Base-by-base conservation (phyloP, 176 grass and related monocot genomes). In the Hyparrhenia diplandra region DNA sequence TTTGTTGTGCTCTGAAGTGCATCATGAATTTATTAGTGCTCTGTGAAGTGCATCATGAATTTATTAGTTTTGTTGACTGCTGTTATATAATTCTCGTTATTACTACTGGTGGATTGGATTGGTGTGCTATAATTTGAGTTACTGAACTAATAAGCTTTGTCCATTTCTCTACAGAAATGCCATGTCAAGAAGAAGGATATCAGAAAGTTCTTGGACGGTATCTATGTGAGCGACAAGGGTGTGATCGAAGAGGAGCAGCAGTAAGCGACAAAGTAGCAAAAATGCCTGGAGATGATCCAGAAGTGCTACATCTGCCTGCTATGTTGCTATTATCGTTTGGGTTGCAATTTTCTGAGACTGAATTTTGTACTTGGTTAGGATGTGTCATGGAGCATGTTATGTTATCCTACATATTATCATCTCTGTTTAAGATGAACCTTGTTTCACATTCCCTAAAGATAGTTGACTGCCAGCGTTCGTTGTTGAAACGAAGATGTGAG, bases 121-220 rank as follows among this genome's bases (percentile, higher is more conserved):
- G 5, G 0, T 46, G 23, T 31, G 1, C 0, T 10, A 12, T 67
- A 6, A 27, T 45, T 7, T 0, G 0, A 16, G 2, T 35, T 1
- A 7, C 73, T 77, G 18, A 87, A 1, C 1, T n/a, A n/a, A n/a
- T n/a, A 1, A 29, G 51, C 14, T 36, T 20, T 3, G 3, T 37
- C 55, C 31, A 14, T 32, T 47, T 29, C 0, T 76, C 1, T 10
- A 17, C 79, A 95, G 93, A 95, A 95, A 95, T 95, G 93, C 70
- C 93, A 95, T 25, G 93, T 95, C 18, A 95, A 92, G 78, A 95
- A 92, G n/a, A 95, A 95, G 82, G 93, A 95, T 77, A 92, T 95
- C 83, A 80, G 93, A 57, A 95, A 95, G 82, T 95, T 95, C 69
- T 80, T 95, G 72, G 93, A 95, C 8, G 93, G 93, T 27, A 95